Evolutionary conservation across 2,329 filamentous ascomycete genomes (phyloP), one percentile per base, ranked within the genome.

Genomic region (Fusarium sp.): DNA sequence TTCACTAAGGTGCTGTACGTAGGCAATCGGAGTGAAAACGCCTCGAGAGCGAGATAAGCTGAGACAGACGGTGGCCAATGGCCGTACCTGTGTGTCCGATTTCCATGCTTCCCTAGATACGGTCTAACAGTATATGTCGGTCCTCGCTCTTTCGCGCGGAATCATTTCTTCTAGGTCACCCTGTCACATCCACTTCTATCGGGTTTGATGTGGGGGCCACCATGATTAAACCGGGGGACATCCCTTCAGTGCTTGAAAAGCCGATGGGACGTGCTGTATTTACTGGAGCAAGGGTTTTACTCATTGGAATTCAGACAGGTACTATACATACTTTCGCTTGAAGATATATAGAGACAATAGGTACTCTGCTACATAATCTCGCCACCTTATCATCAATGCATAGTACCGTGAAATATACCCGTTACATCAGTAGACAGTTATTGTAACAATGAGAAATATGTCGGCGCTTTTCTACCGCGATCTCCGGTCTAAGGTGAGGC

Each of bases 121-220:
- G n/a, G 42, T 22, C 20, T 44, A 44, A 15, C 15, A 44, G 20
- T 15, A 15, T 44, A 56, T 24, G 29, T 49, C 53, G 50, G 60
- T 30, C 47, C 61, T 63, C 59, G 61, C 49, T 50, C 47, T 63
- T 63, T 47, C 60, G 61, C 55, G 55, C 50, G 49, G 43, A 47
- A 32, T 42, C 30, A 29, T 44, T 63, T 55, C 38, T 43, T 45
- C 50, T 43, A n/a, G 50, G 49, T 38, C 30, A 61, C 45, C 53
- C 34, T 56, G 53, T 50, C 59, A 46, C 63, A 62, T 63, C 66
- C 67, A 59, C 44, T 47, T 25, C 42, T 46, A 68, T 75, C 73
- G 73, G 73, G 47, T 54, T 75, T 66, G 73, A 70, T 73, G 73
- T 75, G 70, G 72, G 70, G 66, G 43, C 60, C 16, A 29, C 63